These are phyloP conservation scores for Pisolithus albus DNA, from an alignment of 768 basidiomycete genomes.

Conservation along the genomic window DNA sequence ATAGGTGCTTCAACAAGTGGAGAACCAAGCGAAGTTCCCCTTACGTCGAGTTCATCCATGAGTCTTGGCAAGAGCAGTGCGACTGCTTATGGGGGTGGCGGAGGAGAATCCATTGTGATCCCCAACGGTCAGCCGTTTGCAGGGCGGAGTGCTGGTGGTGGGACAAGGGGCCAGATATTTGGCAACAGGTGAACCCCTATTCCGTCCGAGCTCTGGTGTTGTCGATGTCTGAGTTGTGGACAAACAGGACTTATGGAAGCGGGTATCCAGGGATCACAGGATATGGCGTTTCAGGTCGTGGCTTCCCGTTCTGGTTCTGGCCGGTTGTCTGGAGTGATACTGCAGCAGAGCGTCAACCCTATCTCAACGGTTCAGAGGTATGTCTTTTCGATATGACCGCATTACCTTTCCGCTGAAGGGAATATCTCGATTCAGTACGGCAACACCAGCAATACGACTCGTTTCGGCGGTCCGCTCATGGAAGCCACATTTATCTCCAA, in stretches of 20 bases:
- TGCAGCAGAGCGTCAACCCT: constrained; percentile 22
- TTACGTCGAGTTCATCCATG: not conserved
- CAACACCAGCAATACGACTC: constrained; percentile 34
- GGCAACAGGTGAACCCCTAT: constrained; percentile 34
- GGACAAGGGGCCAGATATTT: constrained; percentile 36
- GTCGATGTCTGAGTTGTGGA: not conserved
- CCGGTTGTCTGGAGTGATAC: constrained; percentile 46
- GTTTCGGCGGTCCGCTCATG: constrained; percentile 42
- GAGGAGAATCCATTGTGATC: constrained; percentile 29
- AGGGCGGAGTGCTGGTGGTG: constrained; percentile 47
- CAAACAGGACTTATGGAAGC: constrained; percentile 47
- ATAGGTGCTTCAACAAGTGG: too few species aligned
- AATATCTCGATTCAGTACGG: constrained; percentile 36
- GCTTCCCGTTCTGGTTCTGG: constrained; percentile 65
- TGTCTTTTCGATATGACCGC: not conserved
- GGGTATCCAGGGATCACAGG: constrained; percentile 49
- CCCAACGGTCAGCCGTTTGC: constrained; percentile 39
- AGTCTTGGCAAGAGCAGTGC: constrained; percentile 20
- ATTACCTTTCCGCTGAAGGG: constrained; percentile 3
- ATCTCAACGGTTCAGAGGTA: constrained; percentile 39
- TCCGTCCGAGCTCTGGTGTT: not conserved
- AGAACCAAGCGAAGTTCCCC: too few species aligned
- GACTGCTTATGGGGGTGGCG: constrained; percentile 29
- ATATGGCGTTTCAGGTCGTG: constrained; percentile 40
- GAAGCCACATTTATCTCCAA: constrained; percentile 37